Conservation (phyloP, 805 yeast species). For the Candida arabinofermentans region DNA sequence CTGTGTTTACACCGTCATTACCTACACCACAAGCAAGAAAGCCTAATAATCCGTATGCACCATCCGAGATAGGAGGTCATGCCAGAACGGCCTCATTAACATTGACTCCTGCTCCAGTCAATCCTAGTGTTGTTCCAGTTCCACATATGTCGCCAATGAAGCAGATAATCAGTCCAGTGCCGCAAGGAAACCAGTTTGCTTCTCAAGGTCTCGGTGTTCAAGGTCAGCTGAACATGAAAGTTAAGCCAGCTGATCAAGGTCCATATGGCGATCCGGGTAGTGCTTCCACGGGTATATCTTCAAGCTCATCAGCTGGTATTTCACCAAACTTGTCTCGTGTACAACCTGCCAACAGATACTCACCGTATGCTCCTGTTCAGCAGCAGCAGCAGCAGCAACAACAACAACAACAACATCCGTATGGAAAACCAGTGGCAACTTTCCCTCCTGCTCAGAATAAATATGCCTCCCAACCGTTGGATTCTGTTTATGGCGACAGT, state of each 20-base stretch:
- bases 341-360: conserved; percentile 12
- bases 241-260: conserved; percentile 1
- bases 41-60: conserved; percentile 30
- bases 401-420: conserved; percentile 3
- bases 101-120: conserved; percentile 17
- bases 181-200: not conserved
- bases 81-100: conserved; percentile 22
- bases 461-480: conserved; percentile 11
- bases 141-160: conserved; percentile 22
- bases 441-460: not conserved
- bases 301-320: too few species aligned
- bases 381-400: conserved; percentile 5
- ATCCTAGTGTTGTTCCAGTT: conserved; percentile 28
- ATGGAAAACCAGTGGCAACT: not conserved
- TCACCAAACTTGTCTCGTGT: not conserved
- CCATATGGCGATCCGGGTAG: not conserved
- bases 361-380: conserved; percentile 14
- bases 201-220: not conserved
- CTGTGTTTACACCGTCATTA: conserved; percentile 1
- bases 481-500: conserved; percentile 18
- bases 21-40: conserved; percentile 6
- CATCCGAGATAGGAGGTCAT: conserved; percentile 30
- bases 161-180: conserved; percentile 12
- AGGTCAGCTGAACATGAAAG: conserved; percentile 3
- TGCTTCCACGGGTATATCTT: too few species aligned